Conservation (phyloP, 805 yeast species). For the Cyberlindnera euphorbiae region DNA sequence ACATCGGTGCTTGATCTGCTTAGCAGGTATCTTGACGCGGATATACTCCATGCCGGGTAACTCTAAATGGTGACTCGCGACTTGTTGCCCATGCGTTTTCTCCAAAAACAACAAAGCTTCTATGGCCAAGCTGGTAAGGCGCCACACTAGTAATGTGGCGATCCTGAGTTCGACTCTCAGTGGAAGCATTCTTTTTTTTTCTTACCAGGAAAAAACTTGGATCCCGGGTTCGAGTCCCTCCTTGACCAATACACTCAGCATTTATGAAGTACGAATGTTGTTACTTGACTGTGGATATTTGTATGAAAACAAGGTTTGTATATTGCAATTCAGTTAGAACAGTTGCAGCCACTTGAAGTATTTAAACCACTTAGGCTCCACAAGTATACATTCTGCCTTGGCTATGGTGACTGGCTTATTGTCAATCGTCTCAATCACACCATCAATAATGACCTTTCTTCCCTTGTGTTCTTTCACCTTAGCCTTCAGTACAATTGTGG, state of each 20-base stretch:
- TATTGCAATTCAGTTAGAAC: too few species aligned
- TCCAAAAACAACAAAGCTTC: slow-evolving; percentile 30
- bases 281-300: too few species aligned
- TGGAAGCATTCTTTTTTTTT: slow-evolving; percentile 40
- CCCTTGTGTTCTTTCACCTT: slow-evolving; percentile 64
- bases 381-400: slow-evolving; percentile 62
- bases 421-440: slow-evolving; percentile 52
- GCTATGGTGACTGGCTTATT: slow-evolving; percentile 43
- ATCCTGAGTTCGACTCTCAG: slow-evolving; percentile 76
- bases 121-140: slow-evolving; percentile 71
- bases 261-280: too few species aligned
- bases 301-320: too few species aligned
- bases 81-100: too few species aligned
- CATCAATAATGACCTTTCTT: slow-evolving; percentile 76
- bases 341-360: slow-evolving; percentile 53
- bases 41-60: too few species aligned
- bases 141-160: slow-evolving; percentile 81
- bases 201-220: too few species aligned
- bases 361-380: slow-evolving; percentile 87
- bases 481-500: slow-evolving; percentile 64
- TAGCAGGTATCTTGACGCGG: too few species aligned
- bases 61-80: too few species aligned
- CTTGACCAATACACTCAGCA: too few species aligned
- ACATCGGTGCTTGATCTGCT: too few species aligned
- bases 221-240: too few species aligned